phyloP scores from a whole-genome alignment of 352 stramenopile species.

The Vaucheria bursata region DNA sequence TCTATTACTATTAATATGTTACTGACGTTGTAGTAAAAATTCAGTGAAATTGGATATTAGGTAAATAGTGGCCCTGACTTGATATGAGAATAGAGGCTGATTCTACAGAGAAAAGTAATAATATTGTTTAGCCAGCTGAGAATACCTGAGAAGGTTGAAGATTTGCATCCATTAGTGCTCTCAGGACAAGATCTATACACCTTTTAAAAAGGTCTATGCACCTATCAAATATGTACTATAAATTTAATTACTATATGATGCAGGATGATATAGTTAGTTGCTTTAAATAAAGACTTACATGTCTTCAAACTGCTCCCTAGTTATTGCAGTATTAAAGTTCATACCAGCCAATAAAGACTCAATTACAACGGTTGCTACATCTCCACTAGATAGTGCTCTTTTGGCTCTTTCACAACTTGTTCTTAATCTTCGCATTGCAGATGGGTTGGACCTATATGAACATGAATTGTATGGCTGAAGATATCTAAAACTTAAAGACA shows the following conservation, averaged over 20 bases:
- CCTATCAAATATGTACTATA: too few species aligned
- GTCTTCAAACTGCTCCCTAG: background rate
- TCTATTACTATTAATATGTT: too few species aligned
- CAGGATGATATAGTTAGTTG: too few species aligned
- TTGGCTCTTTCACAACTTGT: conserved; percentile 89
- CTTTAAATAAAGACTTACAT: too few species aligned
- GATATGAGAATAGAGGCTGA: too few species aligned
- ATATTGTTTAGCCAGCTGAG: background rate
- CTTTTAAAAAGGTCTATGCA: conserved; percentile 1
- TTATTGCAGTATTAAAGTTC: background rate
- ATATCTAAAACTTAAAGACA: too few species aligned
- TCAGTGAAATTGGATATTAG: too few species aligned
- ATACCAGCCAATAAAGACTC: background rate
- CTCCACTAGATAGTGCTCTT: conserved; percentile 71
- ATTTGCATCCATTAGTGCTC: background rate
- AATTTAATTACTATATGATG: too few species aligned
- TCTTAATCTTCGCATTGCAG: conserved; percentile 81
- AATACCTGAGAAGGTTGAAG: background rate
- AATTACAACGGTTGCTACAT: background rate
- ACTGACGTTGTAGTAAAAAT: too few species aligned
- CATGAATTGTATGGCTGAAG: too few species aligned
- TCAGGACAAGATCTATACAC: background rate
- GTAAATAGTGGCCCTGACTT: too few species aligned
- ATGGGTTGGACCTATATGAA: conserved; percentile 70
- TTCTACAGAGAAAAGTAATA: too few species aligned